A percentile compares a stretch with the other conserved stretches of the same genome.
Conservation (phyloP, 768 basidiomycete genomes). For the Dentipellis sp. region DNA sequence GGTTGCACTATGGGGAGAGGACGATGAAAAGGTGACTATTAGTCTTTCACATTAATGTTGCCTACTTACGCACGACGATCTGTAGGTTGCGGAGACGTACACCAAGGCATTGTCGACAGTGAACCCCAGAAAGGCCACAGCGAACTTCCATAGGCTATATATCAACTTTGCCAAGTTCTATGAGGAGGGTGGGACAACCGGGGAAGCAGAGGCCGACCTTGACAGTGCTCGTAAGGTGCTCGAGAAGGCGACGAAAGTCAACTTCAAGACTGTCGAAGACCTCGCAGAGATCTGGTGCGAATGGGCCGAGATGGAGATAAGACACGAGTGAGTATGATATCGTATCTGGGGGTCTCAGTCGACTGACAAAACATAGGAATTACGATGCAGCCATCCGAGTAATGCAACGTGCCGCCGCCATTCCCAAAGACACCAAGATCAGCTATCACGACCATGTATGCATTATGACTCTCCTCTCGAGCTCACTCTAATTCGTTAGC, state of each 20-base stretch:
- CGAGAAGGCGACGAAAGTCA: constrained; percentile 86
- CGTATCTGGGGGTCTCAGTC: constrained; percentile 11
- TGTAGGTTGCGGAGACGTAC: constrained; percentile 88
- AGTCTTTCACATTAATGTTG: background rate
- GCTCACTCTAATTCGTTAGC: background rate
- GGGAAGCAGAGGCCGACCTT: constrained; percentile 73
- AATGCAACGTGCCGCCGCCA: constrained; percentile 92
- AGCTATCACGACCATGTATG: constrained; percentile 93
- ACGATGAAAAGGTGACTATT: constrained; percentile 76
- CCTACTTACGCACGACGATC: background rate
- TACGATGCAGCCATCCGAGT: constrained; percentile 92
- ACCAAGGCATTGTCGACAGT: constrained; percentile 83
- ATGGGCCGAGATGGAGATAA: constrained; percentile 97
- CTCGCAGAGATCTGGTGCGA: constrained; percentile 99
- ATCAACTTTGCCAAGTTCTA: constrained; percentile 97
- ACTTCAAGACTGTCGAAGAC: constrained; percentile 94
- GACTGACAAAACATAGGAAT: constrained; percentile 47
- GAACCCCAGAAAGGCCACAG: constrained; percentile 80
- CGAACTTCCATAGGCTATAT: constrained; percentile 83
- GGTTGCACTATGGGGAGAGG: constrained; percentile 84
- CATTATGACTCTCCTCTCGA: constrained; percentile 13
- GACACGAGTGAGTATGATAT: constrained; percentile 68
- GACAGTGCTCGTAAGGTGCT: constrained; percentile 85
- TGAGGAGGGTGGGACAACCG: constrained; percentile 84
- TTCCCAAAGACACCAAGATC: constrained; percentile 84